Evolutionary conservation across 495 filamentous ascomycete genomes (phyloP).

Genomic region (Penicillium dipodomyicola): DNA sequence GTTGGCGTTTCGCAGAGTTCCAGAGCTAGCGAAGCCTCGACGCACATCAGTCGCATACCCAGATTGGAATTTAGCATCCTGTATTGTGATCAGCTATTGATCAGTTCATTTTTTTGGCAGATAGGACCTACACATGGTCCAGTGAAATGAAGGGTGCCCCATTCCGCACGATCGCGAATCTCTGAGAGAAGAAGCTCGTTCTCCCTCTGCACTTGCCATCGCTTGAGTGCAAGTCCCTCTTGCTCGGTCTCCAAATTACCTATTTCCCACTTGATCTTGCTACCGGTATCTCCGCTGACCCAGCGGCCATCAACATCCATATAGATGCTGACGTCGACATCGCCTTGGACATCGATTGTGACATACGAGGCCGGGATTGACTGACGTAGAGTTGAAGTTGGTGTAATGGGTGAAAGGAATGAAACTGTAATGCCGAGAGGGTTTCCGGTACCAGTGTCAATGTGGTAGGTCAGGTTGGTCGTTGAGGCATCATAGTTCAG

Average conservation of each 20-base stretch:
- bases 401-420: slow-evolving; percentile 90
- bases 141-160: slow-evolving; percentile 81
- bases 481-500: slow-evolving; percentile 87
- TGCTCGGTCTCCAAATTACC: slow-evolving; percentile 32
- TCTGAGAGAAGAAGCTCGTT: slow-evolving; percentile 72
- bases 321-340: slow-evolving; percentile 74
- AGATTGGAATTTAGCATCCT: slow-evolving; percentile 63
- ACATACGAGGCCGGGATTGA: slow-evolving; percentile 87
- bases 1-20: slow-evolving; percentile 62
- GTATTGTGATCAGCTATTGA: slow-evolving; percentile 18
- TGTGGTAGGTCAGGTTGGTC: slow-evolving; percentile 82
- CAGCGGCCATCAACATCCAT: slow-evolving; percentile 87
- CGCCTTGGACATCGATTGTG: slow-evolving; percentile 69
- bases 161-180: slow-evolving; percentile 74
- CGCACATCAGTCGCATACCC: slow-evolving; percentile 69
- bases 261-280: slow-evolving; percentile 67
- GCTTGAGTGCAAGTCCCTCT: slow-evolving; percentile 45
- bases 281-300: slow-evolving; percentile 73
- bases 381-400: slow-evolving; percentile 86
- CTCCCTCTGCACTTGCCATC: slow-evolving; percentile 62
- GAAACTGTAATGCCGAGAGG: slow-evolving; percentile 68
- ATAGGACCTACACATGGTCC: slow-evolving; percentile 56
- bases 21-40: slow-evolving; percentile 68
- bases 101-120: not conserved
- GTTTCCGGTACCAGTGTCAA: slow-evolving; percentile 44